Evolutionary conservation across 2,329 filamentous ascomycete genomes (phyloP), one percentile per base, ranked within the genome.

Genomic region (Paraphoma sp.): DNA sequence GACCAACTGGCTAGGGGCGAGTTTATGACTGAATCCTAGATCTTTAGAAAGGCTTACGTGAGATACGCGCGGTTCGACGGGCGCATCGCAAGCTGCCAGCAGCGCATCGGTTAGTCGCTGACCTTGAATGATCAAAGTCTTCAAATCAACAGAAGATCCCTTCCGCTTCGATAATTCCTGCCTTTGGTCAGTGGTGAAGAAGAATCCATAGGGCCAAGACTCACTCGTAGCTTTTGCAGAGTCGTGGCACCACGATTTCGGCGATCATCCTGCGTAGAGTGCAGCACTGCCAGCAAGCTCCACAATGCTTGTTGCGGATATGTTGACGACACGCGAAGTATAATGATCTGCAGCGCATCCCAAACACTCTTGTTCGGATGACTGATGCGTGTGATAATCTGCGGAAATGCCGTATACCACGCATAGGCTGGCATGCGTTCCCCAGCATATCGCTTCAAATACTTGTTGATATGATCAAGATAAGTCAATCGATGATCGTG

Each of bases 301-400:
- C 95, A 99, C 28, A 98, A 78, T 0, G 93, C 89, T 76, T 99
- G 95, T 58, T 91, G 92, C 0, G 95, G 94, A 75, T 97, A 91
- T n/a, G 87, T 83, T 42, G 87, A 84, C 8, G 96, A 89, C n/a
- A 97, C 92, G 72, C 91, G 94, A 58, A 89, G 80, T 53, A 99
- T 93, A 63, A 98, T 94, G 33, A 84, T 84, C 51, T 89, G 86
- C 6, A 99, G 80, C 9, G 91, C 81, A 56, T 89, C 86, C 77
- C 92, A 96, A 1, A 97, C 92, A 1, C 87, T 86, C 4, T 77
- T 77, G 73, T 97, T 91, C 1, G 89, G 87, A 78, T 99, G 95
- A 45, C 91, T 91, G 68, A 99, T 97, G 31, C 95, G 89, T n/a
- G 94, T 95, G 54, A 99, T 91, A 59, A 99, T 90, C 76, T 99